Evolutionary conservation across 208 protist species (phyloP), one percentile per base, ranked within the genome.

Genomic region (Balamuthia mandrillaris): DNA sequence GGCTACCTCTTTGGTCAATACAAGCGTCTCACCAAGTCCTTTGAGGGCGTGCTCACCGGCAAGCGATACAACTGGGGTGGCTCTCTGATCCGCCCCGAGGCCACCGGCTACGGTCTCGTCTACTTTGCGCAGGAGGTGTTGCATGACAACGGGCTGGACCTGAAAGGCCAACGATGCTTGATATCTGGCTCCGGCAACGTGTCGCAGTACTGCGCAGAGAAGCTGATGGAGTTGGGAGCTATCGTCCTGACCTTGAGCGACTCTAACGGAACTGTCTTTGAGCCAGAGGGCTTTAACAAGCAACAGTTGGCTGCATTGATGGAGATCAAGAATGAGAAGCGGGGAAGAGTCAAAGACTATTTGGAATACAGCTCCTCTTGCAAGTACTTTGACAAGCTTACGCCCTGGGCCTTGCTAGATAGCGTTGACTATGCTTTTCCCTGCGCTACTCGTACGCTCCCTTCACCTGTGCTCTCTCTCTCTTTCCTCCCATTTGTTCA

Each of bases 151-250:
- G 74, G 47, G n/a, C 77, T 90, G 6, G 82, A 92, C 41, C 84
- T 97, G 45, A 54, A 92, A 58, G 95, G 94, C 47, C 95, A 96
- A 90, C 90, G 52, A 2, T 86, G 91, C 27, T 3, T 90, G 51
- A 89, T 97, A 18, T 96, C 94, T n/a, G 96, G 96, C 16, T 90
- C 91, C 39, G 96, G 96, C 65, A 98, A 98, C 87, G 96, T 98
- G 47, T 93, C 94, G 6, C 94, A 95, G 90, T 95, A 94, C 81
- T 82, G 91, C 44, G 91, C 90, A n/a, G 81, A 95, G 81, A 96
- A 97, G 87, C 89, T 91, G 68, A 63, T 96, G 60, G 37, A 96
- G 51, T 86, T 96, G 45, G 95, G 94, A 58, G 96, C 91, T 7
- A 96, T 92, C 54, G 92, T 95, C 10, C 33, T 97, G 54, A 92